phyloP scores from a whole-genome alignment of 306 rosid genomes.

The Canavalia gladiata region DNA sequence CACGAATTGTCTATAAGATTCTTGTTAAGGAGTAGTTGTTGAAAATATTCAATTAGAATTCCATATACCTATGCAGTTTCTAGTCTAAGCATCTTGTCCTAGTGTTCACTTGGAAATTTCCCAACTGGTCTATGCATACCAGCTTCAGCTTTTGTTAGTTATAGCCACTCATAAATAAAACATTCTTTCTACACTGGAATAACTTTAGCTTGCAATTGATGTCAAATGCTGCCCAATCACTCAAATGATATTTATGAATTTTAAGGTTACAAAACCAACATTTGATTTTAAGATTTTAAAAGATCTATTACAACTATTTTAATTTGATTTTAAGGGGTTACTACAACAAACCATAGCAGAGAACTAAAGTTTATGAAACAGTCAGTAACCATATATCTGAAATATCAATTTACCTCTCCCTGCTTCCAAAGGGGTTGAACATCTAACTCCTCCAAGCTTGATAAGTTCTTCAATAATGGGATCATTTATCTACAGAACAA shows the following conservation, averaged over 20 bases:
- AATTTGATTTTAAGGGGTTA: slow-evolving; percentile 23
- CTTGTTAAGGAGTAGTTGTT: neutral
- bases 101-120: slow-evolving; percentile 16
- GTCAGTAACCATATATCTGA: slow-evolving; percentile 34
- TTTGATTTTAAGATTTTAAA: slow-evolving; percentile 32
- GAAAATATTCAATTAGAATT: slow-evolving; percentile 28
- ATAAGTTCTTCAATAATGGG: slow-evolving; percentile 54
- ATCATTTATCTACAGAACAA: slow-evolving; percentile 62
- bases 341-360: slow-evolving; percentile 40
- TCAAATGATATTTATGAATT: slow-evolving; percentile 17
- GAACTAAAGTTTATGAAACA: slow-evolving; percentile 38
- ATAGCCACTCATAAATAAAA: slow-evolving; percentile 17
- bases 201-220: slow-evolving; percentile 1
- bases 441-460: slow-evolving; percentile 77
- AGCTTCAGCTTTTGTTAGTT: slow-evolving; percentile 14
- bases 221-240: slow-evolving; percentile 12
- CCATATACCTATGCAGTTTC: neutral
- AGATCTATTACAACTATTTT: slow-evolving; percentile 12
- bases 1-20: slow-evolving; percentile 7
- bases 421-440: slow-evolving; percentile 73
- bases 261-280: slow-evolving; percentile 5
- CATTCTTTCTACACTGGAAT: slow-evolving; percentile 18
- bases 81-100: slow-evolving; percentile 17
- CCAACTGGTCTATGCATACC: neutral
- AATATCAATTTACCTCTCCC: slow-evolving; percentile 68